These are phyloP conservation scores for Grosmannia clavigera DNA, from an alignment of 2,329 filamentous ascomycete genomes.

Conservation along the genomic window DNA sequence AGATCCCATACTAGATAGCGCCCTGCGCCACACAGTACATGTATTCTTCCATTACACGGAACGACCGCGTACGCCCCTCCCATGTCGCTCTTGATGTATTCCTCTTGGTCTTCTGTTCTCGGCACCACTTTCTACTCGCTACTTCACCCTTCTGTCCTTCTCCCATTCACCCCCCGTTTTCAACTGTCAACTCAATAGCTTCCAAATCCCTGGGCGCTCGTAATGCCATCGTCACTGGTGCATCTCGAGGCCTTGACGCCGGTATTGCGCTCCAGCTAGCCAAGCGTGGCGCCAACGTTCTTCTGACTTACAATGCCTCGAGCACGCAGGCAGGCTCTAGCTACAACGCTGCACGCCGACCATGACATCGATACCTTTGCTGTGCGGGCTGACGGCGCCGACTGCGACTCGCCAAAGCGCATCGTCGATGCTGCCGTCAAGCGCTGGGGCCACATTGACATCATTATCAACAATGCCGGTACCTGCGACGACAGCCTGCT, in stretches of 20 bases:
- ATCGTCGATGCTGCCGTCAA: background rate
- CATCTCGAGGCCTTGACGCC: slow-evolving; percentile 47
- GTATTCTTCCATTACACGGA: too few species aligned
- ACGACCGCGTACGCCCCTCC: too few species aligned
- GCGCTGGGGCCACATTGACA: slow-evolving; percentile 1
- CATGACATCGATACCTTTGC: background rate
- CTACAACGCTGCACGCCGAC: slow-evolving; percentile 4
- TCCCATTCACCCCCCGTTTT: too few species aligned
- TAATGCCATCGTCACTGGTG: slow-evolving; percentile 18
- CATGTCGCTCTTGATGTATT: too few species aligned
- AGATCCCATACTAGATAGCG: too few species aligned
- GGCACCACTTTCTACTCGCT: too few species aligned
- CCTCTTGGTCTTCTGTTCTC: too few species aligned
- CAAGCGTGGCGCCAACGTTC: slow-evolving; percentile 46
- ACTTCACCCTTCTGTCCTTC: too few species aligned
- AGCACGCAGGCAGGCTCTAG: background rate
- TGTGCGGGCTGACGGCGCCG: background rate
- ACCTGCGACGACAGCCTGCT: slow-evolving; percentile 21
- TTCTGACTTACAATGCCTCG: background rate
- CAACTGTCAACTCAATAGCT: background rate
- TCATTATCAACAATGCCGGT: slow-evolving; percentile 17
- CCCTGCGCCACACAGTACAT: too few species aligned
- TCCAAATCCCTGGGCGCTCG: background rate
- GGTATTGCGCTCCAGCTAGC: slow-evolving; percentile 56
- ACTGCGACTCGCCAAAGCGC: background rate